Conservation (phyloP, 331 rosid species). For the Arachis monticola region DNA sequence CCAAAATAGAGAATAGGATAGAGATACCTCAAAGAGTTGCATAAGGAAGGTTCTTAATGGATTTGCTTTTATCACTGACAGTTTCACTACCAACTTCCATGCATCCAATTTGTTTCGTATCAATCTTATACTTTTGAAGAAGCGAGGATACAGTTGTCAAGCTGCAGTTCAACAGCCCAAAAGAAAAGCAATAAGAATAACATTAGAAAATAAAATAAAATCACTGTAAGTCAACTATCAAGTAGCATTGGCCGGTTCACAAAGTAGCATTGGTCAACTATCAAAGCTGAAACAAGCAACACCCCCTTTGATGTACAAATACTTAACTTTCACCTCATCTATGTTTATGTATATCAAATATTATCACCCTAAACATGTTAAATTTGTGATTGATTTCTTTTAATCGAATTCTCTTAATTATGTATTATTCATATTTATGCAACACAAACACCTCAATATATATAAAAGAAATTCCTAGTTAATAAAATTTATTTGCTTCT, state of each 20-base stretch:
- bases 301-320: no score
- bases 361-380: no score
- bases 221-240: constrained; percentile 20
- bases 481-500: not conserved
- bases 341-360: no score
- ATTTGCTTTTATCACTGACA: constrained; percentile 92
- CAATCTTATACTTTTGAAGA: no score
- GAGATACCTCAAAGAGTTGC: constrained; percentile 80
- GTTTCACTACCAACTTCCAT: constrained; percentile 4
- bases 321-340: no score
- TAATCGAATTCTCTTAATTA: no score
- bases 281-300: not conserved
- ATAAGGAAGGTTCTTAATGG: constrained; percentile 87
- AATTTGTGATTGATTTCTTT: no score
- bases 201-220: not conserved
- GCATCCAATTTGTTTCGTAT: no score
- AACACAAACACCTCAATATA: not conserved
- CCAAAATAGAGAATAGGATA: not conserved
- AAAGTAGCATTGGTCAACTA: constrained; percentile 3
- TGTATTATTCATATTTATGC: no score
- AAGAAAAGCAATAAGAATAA: no score
- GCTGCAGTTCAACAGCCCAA: no score
- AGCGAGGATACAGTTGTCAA: no score
- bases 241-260: constrained; percentile 7
- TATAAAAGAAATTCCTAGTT: not conserved